These are phyloP conservation scores for Nitzschia palea DNA, from an alignment of 108 stramenopile genomes.

Conservation along the genomic window DNA sequence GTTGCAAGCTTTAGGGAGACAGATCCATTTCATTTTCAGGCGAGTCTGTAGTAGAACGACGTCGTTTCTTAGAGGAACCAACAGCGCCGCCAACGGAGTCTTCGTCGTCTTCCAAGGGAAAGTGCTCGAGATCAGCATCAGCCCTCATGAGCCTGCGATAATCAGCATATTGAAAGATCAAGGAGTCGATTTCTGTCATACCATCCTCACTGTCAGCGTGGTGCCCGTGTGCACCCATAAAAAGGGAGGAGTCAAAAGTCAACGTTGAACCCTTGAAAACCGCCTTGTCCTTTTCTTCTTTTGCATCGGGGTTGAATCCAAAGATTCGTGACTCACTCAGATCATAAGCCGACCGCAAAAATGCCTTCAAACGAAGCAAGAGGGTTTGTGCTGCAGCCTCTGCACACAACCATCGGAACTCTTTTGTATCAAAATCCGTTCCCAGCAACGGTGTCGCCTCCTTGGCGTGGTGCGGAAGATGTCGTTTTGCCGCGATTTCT, in stretches of 20 bases:
- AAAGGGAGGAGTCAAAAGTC: constrained; percentile 27
- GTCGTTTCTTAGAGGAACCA: neutral
- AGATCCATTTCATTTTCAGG: too few relatives aligned
- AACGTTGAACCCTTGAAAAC: constrained; percentile 18
- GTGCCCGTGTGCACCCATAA: constrained; percentile 17
- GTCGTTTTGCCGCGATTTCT: constrained; percentile 51
- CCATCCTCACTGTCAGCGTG: constrained; percentile 4
- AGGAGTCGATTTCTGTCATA: constrained; percentile 13
- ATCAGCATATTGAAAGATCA: constrained; percentile 57
- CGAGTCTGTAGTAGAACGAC: neutral
- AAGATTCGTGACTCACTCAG: constrained; percentile 66
- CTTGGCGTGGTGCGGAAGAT: constrained; percentile 43
- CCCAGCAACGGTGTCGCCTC: constrained; percentile 31
- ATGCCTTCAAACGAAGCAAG: constrained; percentile 69
- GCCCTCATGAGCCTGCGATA: constrained; percentile 52
- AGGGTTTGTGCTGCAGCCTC: constrained; percentile 58
- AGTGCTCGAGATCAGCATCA: constrained; percentile 15
- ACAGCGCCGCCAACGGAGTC: neutral
- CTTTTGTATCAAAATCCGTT: constrained; percentile 31
- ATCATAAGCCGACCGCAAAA: constrained; percentile 70
- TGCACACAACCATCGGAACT: constrained; percentile 55
- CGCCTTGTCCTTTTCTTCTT: constrained; percentile 52
- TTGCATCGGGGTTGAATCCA: constrained; percentile 69
- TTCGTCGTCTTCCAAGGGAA: constrained; percentile 5
- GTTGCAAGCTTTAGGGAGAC: too few relatives aligned